These are phyloP conservation scores for Apophysomyces variabilis DNA, from an alignment of 371 early-diverging fungal species.

Conservation along the genomic window DNA sequence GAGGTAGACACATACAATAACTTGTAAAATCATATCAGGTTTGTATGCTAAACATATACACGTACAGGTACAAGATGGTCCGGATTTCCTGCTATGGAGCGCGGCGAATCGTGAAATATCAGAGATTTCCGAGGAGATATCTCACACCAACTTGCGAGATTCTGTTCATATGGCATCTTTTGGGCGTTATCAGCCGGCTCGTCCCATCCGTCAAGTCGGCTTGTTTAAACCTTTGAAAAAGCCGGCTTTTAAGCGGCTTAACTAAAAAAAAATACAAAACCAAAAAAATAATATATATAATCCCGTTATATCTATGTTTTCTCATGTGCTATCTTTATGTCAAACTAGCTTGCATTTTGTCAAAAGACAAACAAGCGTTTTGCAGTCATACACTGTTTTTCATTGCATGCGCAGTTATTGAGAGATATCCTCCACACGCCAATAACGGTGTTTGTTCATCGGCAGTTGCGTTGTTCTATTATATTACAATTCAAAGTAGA, in stretches of 20 bases:
- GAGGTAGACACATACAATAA: conserved; percentile 2
- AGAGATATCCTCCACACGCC: background rate
- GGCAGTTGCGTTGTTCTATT: too few relatives aligned
- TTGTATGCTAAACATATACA: too few relatives aligned
- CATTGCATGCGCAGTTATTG: background rate
- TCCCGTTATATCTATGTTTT: too few relatives aligned
- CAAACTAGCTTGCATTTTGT: too few relatives aligned
- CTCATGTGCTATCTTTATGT: too few relatives aligned
- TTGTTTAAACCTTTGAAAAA: conserved; percentile 28
- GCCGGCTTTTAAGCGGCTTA: conserved; percentile 15
- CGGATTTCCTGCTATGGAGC: conserved; percentile 19
- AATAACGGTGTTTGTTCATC: too few relatives aligned
- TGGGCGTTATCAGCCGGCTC: conserved; percentile 20
- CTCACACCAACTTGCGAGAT: background rate
- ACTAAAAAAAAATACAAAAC: background rate
- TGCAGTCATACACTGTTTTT: background rate
- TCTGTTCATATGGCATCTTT: conserved; percentile 14
- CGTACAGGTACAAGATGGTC: background rate
- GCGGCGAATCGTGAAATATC: conserved; percentile 28
- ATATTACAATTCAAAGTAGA: too few relatives aligned
- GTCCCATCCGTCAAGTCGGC: conserved; percentile 16
- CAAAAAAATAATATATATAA: background rate
- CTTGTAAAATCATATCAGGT: too few relatives aligned
- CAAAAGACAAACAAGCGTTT: too few relatives aligned
- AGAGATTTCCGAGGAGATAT: conserved; percentile 13